phyloP scores from a whole-genome alignment of 495 filamentous ascomycete genomes.

The Talaromyces ruber region DNA sequence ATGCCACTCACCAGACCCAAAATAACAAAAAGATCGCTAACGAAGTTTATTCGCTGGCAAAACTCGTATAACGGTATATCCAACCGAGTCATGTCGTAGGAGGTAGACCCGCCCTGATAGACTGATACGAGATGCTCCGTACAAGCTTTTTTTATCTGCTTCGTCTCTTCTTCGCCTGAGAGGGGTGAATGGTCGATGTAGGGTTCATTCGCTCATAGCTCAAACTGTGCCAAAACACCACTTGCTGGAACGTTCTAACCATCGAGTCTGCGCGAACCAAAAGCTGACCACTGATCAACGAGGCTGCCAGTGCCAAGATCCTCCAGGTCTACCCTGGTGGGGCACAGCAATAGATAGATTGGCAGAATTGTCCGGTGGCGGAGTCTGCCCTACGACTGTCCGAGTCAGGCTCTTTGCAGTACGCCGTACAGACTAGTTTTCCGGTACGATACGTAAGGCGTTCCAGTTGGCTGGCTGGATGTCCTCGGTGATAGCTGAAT shows the following conservation, averaged over 20 bases:
- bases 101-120: no score
- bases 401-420: not conserved
- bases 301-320: not conserved
- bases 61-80: not conserved
- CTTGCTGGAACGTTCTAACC: not conserved
- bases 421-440: not conserved
- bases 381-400: constrained; percentile 1
- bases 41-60: not conserved
- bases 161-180: not conserved
- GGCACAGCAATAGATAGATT: not conserved
- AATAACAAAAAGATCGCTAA: not conserved
- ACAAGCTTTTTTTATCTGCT: not conserved
- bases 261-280: not conserved
- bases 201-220: not conserved
- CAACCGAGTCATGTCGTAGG: not conserved
- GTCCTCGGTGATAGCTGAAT: not conserved
- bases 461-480: not conserved
- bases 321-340: not conserved
- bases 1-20: not conserved
- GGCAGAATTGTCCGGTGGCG: not conserved
- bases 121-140: not conserved
- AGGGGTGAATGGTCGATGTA: not conserved
- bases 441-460: not conserved
- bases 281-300: not conserved
- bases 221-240: not conserved